These are phyloP conservation scores for Dendrobium catenatum DNA, from an alignment of 106 monocot species.

Conservation along the genomic window DNA sequence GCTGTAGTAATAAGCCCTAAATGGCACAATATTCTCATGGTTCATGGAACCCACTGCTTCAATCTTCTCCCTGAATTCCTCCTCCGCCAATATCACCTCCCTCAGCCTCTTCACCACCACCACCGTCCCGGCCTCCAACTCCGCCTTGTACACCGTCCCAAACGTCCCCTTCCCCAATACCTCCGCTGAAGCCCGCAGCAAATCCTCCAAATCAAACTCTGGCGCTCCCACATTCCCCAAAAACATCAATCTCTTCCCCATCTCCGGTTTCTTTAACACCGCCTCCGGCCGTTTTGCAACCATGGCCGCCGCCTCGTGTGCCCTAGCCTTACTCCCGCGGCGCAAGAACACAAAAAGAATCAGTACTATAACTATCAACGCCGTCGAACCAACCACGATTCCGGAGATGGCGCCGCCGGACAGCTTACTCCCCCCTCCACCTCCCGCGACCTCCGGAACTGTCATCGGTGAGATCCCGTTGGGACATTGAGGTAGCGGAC, in stretches of 20 bases:
- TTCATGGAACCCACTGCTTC: constrained; percentile 49
- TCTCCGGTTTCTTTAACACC: neutral
- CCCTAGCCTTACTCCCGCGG: constrained; percentile 13
- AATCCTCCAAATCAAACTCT: constrained; percentile 41
- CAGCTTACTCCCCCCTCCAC: constrained; percentile 33
- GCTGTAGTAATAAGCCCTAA: constrained; percentile 67
- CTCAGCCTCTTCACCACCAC: constrained; percentile 79
- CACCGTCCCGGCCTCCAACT: constrained; percentile 44
- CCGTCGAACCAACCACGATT: constrained; percentile 37
- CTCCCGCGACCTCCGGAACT: neutral
- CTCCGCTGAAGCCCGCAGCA: constrained; percentile 63
- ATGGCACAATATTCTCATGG: constrained; percentile 50
- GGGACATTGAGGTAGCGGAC: constrained; percentile 45
- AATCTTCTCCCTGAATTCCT: constrained; percentile 54
- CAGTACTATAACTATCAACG: constrained; percentile 26
- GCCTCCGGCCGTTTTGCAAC: neutral
- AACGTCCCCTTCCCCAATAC: constrained; percentile 89
- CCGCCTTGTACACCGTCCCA: constrained; percentile 78
- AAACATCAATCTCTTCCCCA: constrained; percentile 57
- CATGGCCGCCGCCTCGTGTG: neutral
- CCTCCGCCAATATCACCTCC: constrained; percentile 51
- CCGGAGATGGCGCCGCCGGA: constrained; percentile 79
- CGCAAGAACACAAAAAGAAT: constrained; percentile 34
- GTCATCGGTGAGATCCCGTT: constrained; percentile 21
- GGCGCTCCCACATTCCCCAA: constrained; percentile 18